Evolutionary conservation across 768 basidiomycete genomes (phyloP).

Genomic region (Solioccasus polychromus): DNA sequence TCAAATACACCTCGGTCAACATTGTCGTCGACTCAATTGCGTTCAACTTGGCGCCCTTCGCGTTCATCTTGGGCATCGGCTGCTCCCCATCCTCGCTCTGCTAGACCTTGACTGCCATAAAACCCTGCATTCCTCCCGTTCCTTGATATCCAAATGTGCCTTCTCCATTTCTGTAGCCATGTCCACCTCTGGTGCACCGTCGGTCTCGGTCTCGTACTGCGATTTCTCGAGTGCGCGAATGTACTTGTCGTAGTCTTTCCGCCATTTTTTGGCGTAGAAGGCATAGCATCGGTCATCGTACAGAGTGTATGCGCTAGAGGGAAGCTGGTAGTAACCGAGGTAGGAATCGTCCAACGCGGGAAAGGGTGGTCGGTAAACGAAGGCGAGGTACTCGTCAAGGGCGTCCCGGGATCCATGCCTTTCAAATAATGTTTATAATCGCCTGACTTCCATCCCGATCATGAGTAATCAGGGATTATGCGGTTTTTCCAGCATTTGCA

Average conservation of each 20-base stretch:
- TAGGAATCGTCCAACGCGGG: constrained; percentile 75
- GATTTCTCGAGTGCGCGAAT: constrained; percentile 74
- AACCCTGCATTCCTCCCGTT: constrained; percentile 73
- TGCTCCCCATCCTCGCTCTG: constrained; percentile 39
- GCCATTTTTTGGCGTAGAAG: constrained; percentile 69
- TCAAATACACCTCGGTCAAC: constrained; percentile 78
- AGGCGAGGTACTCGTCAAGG: too few relatives aligned
- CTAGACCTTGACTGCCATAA: constrained; percentile 59
- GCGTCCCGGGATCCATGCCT: too few relatives aligned
- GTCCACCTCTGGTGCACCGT: constrained; percentile 57
- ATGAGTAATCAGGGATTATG: too few relatives aligned
- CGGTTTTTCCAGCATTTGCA: too few relatives aligned
- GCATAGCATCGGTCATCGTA: constrained; percentile 70
- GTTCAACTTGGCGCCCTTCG: constrained; percentile 72
- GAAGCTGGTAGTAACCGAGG: constrained; percentile 84
- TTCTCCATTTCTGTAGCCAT: constrained; percentile 75
- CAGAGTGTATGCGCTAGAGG: constrained; percentile 76
- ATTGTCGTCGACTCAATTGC: constrained; percentile 75
- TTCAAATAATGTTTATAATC: too few relatives aligned
- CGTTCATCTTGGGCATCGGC: constrained; percentile 76
- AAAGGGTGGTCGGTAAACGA: constrained; percentile 56
- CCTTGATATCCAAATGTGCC: constrained; percentile 70
- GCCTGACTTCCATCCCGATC: too few relatives aligned
- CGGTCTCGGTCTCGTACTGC: constrained; percentile 45
- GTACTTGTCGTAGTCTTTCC: constrained; percentile 65